Evolutionary conservation across 2,329 filamentous ascomycete species (phyloP), one percentile per base, ranked within the genome.

Genomic region (Beauveria sp.): DNA sequence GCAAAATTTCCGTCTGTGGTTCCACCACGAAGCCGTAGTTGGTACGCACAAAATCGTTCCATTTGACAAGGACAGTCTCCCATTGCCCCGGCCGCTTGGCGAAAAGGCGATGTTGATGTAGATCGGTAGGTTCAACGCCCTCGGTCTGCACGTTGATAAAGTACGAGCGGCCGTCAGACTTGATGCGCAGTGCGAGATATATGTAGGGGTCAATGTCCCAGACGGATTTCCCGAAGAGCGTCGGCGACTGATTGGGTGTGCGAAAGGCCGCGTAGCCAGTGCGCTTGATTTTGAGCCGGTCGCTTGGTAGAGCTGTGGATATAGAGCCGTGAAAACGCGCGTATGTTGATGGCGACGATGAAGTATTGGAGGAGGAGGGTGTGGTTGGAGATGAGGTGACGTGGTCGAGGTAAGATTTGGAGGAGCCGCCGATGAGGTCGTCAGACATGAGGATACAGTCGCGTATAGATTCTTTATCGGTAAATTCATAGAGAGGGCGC

Each of bases 81-180:
- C 94, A 99, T 68, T 92, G 83, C 1, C 92, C 92, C 0, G 90
- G 87, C 9, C 84, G 84, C 69, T 87, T 88, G 9, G 88, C 82
- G 67, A 91, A 96, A 5, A 99, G 76, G 55, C 94, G 82, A 74
- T 99, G 94, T 73, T 99, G 94, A 73, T 97, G 94, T 64, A 99
- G 80, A 72, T 99, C 94, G n/a, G 92, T 93, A 12, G 91, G 90
- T 53, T 96, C 90, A 60, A 99, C 87, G 1, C 90, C 90, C 71
- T 99, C 93, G 3, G 92, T 96, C 78, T 97, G 94, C 18, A 99
- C 79, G 74, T 99, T 99, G 69, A 99, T 85, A 62, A 96, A 91
- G 77, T 97, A 99, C 68, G 90, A 89, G 62, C 94, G 82, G 18
- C 92, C 92, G 71, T 97, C 94, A 3, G 90, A 93, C 73, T 92